These are phyloP conservation scores for Colletotrichum spinosum DNA, from an alignment of 2,329 filamentous ascomycete genomes.

Conservation along the genomic window DNA sequence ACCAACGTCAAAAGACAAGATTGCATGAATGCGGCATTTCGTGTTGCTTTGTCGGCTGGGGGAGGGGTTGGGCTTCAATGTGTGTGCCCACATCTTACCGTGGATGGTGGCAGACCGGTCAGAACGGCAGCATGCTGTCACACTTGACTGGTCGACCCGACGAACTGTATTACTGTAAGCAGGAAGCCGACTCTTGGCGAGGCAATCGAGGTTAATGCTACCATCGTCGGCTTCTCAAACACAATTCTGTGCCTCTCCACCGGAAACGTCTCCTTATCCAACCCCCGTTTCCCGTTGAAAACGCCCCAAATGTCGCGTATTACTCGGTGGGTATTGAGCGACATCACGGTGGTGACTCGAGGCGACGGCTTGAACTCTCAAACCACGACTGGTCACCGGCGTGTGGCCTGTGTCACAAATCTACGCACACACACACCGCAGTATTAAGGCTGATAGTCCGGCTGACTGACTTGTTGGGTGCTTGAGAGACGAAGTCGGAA, in stretches of 20 bases:
- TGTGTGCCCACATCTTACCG: too few relatives aligned
- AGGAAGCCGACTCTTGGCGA: conserved; percentile 23
- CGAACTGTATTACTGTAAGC: conserved; percentile 25
- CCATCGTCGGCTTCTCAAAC: conserved; percentile 32
- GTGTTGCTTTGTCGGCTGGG: too few relatives aligned
- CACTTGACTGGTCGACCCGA: conserved; percentile 23
- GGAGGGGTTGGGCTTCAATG: too few relatives aligned
- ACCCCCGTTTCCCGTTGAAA: background rate
- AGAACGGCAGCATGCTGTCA: conserved; percentile 4
- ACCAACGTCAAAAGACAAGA: too few relatives aligned
- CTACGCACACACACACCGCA: background rate
- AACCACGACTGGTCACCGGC: conserved; percentile 5
- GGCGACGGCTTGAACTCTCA: background rate
- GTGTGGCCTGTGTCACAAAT: conserved; percentile 16
- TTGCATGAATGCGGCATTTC: too few relatives aligned
- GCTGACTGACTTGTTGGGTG: too few relatives aligned
- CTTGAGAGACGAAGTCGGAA: too few relatives aligned
- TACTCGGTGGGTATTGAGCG: too few relatives aligned
- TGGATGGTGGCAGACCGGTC: too few relatives aligned
- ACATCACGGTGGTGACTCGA: too few relatives aligned
- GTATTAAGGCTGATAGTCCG: conserved; percentile 5
- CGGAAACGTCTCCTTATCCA: background rate
- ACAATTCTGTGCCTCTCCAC: background rate
- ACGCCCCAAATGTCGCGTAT: background rate
- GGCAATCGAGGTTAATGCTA: conserved; percentile 11